Evolutionary conservation across 1,284 basidiomycete genomes (phyloP).

Genomic region (Rhodotorula glutinis): DNA sequence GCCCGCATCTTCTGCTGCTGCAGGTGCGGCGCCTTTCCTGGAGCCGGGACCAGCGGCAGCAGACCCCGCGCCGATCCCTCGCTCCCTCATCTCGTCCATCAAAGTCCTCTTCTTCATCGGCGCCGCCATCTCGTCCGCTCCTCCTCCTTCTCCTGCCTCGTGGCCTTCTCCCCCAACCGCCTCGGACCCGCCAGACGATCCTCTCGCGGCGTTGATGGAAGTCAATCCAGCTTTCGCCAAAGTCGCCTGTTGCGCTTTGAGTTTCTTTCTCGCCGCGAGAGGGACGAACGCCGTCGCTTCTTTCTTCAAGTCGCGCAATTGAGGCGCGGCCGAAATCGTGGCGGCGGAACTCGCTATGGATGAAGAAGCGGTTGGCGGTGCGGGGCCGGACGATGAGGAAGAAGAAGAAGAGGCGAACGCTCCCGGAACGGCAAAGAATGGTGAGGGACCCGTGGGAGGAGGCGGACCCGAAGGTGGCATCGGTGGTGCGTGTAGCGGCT

Average conservation of each 20-base stretch:
- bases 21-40: neutral
- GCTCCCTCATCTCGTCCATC: constrained; percentile 28
- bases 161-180: neutral
- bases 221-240: constrained; percentile 16
- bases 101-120: constrained; percentile 14
- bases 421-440: neutral
- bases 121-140: neutral
- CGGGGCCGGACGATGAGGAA: constrained; percentile 22
- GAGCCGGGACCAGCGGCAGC: neutral
- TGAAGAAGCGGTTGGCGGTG: constrained; percentile 24
- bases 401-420: constrained; percentile 29
- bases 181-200: neutral
- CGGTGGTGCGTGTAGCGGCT: neutral
- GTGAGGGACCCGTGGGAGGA: neutral
- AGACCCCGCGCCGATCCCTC: constrained; percentile 22
- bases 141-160: neutral
- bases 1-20: no score
- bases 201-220: constrained; percentile 24
- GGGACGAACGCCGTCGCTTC: constrained; percentile 88
- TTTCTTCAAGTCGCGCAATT: constrained; percentile 84
- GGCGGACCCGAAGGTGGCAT: constrained; percentile 21
- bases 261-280: constrained; percentile 25
- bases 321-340: constrained; percentile 73
- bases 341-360: constrained; percentile 49
- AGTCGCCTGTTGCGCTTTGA: constrained; percentile 15